phyloP scores from a whole-genome alignment of 116 monocot genomes.

The Posidonia oceanica region DNA sequence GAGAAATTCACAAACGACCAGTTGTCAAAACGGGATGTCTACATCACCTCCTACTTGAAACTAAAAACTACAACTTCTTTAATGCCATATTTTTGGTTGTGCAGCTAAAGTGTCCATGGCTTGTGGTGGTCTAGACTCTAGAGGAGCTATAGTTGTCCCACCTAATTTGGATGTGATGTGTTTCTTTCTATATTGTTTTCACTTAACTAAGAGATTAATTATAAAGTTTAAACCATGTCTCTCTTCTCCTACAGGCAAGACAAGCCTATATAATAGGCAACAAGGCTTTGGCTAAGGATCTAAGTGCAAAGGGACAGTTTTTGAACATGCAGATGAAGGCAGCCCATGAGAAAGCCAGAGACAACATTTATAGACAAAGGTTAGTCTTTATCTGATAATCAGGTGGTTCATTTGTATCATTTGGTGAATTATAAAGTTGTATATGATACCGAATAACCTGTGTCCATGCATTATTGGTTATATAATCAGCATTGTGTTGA shows the following conservation, averaged over 20 bases:
- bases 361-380: constrained; percentile 65
- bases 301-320: constrained; percentile 66
- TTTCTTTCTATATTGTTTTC: neutral
- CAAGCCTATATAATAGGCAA: constrained; percentile 64
- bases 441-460: neutral
- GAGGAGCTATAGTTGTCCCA: neutral
- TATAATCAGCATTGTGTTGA: too few species aligned
- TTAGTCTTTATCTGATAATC: constrained; percentile 10
- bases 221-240: neutral
- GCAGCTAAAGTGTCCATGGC: neutral
- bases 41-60: too few species aligned
- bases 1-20: too few species aligned
- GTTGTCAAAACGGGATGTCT: too few species aligned
- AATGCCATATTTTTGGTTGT: too few species aligned
- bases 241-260: constrained; percentile 42
- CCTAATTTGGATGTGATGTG: too few species aligned
- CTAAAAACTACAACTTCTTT: too few species aligned
- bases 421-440: neutral
- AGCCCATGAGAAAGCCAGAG: constrained; percentile 76
- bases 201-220: neutral
- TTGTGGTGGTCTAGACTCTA: neutral
- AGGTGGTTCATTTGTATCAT: neutral
- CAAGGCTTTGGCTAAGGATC: constrained; percentile 75
- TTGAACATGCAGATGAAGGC: constrained; percentile 68
- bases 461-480: too few species aligned